These are phyloP conservation scores for Periconia sp. DNA, from an alignment of 2,329 filamentous ascomycete genomes.

Conservation along the genomic window DNA sequence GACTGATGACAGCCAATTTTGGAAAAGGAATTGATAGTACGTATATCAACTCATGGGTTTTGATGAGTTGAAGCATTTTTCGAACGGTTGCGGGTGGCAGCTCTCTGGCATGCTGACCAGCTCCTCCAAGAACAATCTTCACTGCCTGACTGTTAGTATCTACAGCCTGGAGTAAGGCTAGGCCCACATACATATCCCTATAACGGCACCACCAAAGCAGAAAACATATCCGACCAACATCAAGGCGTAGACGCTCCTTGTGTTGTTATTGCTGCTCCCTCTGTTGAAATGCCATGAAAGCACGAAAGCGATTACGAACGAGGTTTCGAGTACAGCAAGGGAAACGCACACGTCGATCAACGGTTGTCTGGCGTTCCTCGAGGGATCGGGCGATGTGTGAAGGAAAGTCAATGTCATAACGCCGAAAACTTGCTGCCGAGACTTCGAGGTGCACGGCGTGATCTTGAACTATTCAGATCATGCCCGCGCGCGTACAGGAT, in stretches of 20 bases:
- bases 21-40: slow-evolving; percentile 18
- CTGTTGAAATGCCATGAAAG: slow-evolving; percentile 22
- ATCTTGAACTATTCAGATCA: neutral
- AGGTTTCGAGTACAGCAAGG: slow-evolving; percentile 20
- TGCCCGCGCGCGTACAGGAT: neutral
- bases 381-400: neutral
- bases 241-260: slow-evolving; percentile 9
- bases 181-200: slow-evolving; percentile 16
- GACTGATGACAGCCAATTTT: slow-evolving; percentile 20
- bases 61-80: slow-evolving; percentile 16
- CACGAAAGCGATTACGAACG: slow-evolving; percentile 20
- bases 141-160: slow-evolving; percentile 12
- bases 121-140: slow-evolving; percentile 18
- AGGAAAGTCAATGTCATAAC: neutral
- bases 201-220: slow-evolving; percentile 17
- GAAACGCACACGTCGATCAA: slow-evolving; percentile 20
- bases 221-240: slow-evolving; percentile 18
- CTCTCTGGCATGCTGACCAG: slow-evolving; percentile 15
- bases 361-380: slow-evolving; percentile 7
- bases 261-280: slow-evolving; percentile 11
- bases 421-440: neutral
- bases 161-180: neutral
- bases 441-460: neutral
- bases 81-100: slow-evolving; percentile 11
- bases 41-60: slow-evolving; percentile 19